Percentiles rank a stretch among this genome's conserved stretches.
These are phyloP conservation scores for Mycena vitilis DNA, from an alignment of 768 basidiomycete genomes.

Conservation along the genomic window DNA sequence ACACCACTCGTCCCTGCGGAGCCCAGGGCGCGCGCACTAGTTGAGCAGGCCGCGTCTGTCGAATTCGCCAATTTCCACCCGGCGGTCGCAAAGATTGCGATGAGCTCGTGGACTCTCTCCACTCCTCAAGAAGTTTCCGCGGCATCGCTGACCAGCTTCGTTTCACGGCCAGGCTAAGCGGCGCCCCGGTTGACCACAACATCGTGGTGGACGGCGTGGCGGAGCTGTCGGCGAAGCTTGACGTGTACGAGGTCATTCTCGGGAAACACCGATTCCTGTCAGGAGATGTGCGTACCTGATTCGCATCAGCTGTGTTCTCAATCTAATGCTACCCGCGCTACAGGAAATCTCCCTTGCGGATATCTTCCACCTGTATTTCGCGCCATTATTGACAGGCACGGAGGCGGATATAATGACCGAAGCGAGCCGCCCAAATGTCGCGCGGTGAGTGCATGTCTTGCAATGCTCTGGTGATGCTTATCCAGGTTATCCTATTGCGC, in stretches of 20 bases:
- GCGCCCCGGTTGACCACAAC: slow-evolving; percentile 44
- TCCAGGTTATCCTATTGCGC: background rate
- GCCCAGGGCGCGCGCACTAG: slow-evolving; percentile 39
- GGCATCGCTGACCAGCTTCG: no score
- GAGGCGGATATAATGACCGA: slow-evolving; percentile 11
- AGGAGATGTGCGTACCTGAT: slow-evolving; percentile 14
- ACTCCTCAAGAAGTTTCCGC: no score
- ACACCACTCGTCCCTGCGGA: slow-evolving; percentile 51
- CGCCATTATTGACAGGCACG: background rate
- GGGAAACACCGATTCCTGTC: slow-evolving; percentile 60
- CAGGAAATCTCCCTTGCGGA: slow-evolving; percentile 4
- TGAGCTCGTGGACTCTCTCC: background rate
- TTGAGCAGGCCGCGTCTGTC: slow-evolving; percentile 31
- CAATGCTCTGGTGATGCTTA: background rate
- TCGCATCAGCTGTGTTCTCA: background rate
- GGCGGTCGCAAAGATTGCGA: background rate
- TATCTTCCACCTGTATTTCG: slow-evolving; percentile 9
- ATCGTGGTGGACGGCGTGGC: slow-evolving; percentile 42
- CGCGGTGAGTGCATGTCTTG: slow-evolving; percentile 7
- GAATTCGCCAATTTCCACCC: slow-evolving; percentile 10
- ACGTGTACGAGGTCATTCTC: slow-evolving; percentile 68
- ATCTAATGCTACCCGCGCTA: background rate
- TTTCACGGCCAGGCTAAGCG: background rate
- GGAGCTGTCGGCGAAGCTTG: slow-evolving; percentile 52
- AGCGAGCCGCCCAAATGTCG: slow-evolving; percentile 15